phyloP scores from a whole-genome alignment of 2,329 filamentous ascomycete genomes.

The Orbilia ellipsospora region DNA sequence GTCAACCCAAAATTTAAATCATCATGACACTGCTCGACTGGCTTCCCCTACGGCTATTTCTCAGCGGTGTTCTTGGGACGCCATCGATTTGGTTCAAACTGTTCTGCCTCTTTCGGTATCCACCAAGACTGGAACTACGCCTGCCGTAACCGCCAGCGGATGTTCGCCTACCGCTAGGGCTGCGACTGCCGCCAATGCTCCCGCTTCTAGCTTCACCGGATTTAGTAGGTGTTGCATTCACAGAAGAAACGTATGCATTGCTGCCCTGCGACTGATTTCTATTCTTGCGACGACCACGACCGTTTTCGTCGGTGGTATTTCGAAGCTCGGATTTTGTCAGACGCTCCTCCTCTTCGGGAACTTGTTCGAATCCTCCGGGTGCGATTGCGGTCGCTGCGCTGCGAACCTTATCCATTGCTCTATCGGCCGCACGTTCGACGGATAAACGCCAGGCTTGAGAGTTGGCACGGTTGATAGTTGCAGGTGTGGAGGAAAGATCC shows the following conservation, averaged over 20 bases:
- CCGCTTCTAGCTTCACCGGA: slow-evolving; percentile 22
- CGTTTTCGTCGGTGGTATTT: slow-evolving; percentile 41
- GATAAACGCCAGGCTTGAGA: slow-evolving; percentile 50
- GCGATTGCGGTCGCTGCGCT: slow-evolving; percentile 26
- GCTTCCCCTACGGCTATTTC: slow-evolving; percentile 49
- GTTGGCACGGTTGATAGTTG: slow-evolving; percentile 47
- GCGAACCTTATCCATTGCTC: slow-evolving; percentile 50
- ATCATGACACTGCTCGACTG: slow-evolving; percentile 51
- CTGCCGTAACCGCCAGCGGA: slow-evolving; percentile 33
- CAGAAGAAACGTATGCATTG: slow-evolving; percentile 2
- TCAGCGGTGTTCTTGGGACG: slow-evolving; percentile 28
- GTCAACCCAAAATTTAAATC: slow-evolving; percentile 19
- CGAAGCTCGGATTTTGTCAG: slow-evolving; percentile 46
- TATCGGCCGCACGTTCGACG: slow-evolving; percentile 51
- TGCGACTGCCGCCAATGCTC: slow-evolving; percentile 49
- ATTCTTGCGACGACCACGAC: slow-evolving; percentile 46
- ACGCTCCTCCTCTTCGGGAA: slow-evolving; percentile 48
- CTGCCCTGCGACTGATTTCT: slow-evolving; percentile 28
- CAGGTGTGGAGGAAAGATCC: slow-evolving; percentile 39
- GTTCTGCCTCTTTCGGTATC: slow-evolving; percentile 41
- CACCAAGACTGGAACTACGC: slow-evolving; percentile 49
- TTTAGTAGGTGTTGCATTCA: slow-evolving; percentile 21
- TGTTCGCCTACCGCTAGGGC: slow-evolving; percentile 41
- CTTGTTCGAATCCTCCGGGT: slow-evolving; percentile 33
- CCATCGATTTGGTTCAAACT: slow-evolving; percentile 51